phyloP scores from a whole-genome alignment of 2,329 filamentous ascomycete genomes.

The Sporothrix euskadiensis region DNA sequence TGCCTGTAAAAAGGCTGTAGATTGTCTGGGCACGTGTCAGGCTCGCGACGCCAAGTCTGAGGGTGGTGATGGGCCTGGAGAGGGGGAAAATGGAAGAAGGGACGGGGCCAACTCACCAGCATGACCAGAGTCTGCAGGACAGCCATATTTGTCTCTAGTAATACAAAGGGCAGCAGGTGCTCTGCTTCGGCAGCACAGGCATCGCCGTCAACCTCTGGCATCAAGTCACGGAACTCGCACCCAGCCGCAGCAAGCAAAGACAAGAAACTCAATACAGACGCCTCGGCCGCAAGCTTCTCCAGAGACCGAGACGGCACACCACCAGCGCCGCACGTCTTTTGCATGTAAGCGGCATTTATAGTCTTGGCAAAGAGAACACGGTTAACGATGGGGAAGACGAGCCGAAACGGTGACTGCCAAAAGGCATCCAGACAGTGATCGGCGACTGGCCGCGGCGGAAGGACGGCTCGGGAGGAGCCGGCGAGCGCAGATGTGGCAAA shows the following conservation, averaged over 20 bases:
- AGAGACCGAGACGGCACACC: neutral
- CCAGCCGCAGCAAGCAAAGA: slow-evolving; percentile 1
- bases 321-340: neutral
- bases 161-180: slow-evolving; percentile 45
- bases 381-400: neutral
- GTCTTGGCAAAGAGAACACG: neutral
- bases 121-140: slow-evolving; percentile 50
- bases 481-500: neutral
- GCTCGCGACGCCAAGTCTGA: too few species aligned
- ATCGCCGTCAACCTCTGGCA: slow-evolving; percentile 33
- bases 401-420: neutral
- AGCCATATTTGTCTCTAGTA: slow-evolving; percentile 48
- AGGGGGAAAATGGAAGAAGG: slow-evolving; percentile 33
- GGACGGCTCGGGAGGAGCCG: neutral
- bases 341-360: neutral
- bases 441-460: slow-evolving; percentile 22
- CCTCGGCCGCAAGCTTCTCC: neutral
- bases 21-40: neutral
- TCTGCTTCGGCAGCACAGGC: slow-evolving; percentile 45
- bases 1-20: slow-evolving; percentile 1
- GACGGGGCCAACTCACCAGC: slow-evolving; percentile 44
- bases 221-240: neutral
- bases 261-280: neutral
- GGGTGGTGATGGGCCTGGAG: too few species aligned
- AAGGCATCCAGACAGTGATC: slow-evolving; percentile 35